Base-by-base conservation (phyloP, 768 basidiomycete species). In the Auricularia auricula-judae region DNA sequence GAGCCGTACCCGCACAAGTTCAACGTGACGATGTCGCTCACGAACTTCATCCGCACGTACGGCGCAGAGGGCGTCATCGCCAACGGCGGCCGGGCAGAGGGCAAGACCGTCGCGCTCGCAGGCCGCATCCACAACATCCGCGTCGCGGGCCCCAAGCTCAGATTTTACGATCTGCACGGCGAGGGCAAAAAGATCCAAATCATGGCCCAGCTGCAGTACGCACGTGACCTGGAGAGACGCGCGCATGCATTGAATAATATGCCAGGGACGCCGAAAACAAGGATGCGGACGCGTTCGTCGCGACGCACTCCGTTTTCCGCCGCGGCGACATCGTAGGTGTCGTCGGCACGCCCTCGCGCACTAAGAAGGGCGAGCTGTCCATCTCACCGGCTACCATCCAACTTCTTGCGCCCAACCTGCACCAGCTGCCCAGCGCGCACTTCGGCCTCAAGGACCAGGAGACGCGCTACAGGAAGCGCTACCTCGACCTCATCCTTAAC, bases 1-100 rank as follows among this genome's bases (percentile, higher is more conserved):
- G 90, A 95, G 74, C 97, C 97, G 2, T 99, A 98, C 79, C 97
- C 97, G 5, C 97, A 99, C 87, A 99, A 99, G 85, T 99, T 99
- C 78, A 75, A 96, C 69, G 95, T 98, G 23, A 79, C 87, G 64
- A 79, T 76, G 66, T 92, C 91, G 7, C 79, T 99, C 71, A 77
- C 85, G 2, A 72, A 77, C 3, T 99, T 87, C 77, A 83, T 98
- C 74, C 74, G 80, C 3, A 76, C 82, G 63, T 98, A 91, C 70
- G 89, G 90, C 34, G 29, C 69, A 7, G 88, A 91, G 61, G 90
- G 88, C 62, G 81, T 84, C 74, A 84, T 96, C 66, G 70, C 79
- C 3, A 68, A 86, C 29, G 91, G 90, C 29, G 77, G 79, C 71
- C 88, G 86, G 78, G 78, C 91, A 1, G 81, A 86, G 8, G 78